phyloP scores from a whole-genome alignment of 257 asterid genomes.

The Solanum lignicaule region DNA sequence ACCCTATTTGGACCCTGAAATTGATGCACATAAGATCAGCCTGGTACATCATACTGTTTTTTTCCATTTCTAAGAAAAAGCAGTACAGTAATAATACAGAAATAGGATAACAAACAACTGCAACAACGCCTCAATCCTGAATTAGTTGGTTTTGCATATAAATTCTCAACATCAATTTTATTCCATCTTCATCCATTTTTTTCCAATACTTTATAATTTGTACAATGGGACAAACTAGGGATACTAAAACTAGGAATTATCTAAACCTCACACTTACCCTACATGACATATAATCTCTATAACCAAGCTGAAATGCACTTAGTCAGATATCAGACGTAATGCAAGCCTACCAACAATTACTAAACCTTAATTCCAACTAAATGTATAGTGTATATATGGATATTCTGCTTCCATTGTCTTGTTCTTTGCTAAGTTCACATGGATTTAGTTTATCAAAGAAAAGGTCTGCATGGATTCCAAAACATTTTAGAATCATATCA shows the following conservation, averaged over 20 bases:
- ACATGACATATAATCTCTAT: neutral
- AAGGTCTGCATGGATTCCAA: neutral
- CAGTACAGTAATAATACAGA: neutral
- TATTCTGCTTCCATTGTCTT: neutral
- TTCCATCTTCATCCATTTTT: neutral
- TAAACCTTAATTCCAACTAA: neutral
- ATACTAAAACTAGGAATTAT: neutral
- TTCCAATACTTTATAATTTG: neutral
- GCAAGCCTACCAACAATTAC: neutral
- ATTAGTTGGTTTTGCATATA: neutral
- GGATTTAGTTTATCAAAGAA: neutral
- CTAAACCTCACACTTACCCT: neutral
- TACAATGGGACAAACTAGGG: neutral
- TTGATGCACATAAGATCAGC: neutral
- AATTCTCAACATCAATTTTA: neutral
- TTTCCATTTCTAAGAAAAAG: neutral
- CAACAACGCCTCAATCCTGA: neutral
- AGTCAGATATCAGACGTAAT: neutral
- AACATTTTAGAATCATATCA: neutral
- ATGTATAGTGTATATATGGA: neutral
- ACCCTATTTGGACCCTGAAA: constrained; percentile 34
- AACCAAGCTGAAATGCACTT: neutral
- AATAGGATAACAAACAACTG: neutral
- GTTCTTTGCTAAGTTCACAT: neutral
- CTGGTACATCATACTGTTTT: neutral